A percentile compares a stretch with the other conserved stretches of the same genome.
phyloP scores from a whole-genome alignment of 805 yeast genomes.

The Huiozyma sinensis region DNA sequence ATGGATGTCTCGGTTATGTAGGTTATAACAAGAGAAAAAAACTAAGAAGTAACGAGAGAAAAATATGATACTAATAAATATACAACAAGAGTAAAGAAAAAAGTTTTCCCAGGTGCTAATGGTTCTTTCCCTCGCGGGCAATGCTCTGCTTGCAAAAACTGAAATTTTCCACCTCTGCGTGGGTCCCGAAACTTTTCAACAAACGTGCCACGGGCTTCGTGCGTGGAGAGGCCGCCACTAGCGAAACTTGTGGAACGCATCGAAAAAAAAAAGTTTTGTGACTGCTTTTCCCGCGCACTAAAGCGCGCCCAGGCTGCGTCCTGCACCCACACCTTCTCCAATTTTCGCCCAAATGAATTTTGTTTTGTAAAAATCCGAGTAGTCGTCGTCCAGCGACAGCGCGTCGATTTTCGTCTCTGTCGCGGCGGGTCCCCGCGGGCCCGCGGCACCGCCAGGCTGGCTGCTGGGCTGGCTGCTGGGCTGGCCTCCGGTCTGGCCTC shows the following conservation, averaged over 20 bases:
- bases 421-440: slow-evolving; percentile 26
- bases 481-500: no score
- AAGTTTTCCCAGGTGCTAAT: not conserved
- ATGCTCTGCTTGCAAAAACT: no score
- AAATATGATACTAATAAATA: no score
- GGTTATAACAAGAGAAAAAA: not conserved
- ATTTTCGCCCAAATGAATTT: slow-evolving; percentile 68
- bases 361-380: slow-evolving; percentile 58
- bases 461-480: not conserved
- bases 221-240: slow-evolving; percentile 7
- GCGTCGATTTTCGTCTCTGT: slow-evolving; percentile 37
- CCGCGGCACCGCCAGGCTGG: no score
- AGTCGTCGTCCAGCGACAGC: slow-evolving; percentile 40
- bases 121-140: not conserved
- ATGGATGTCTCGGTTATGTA: slow-evolving; percentile 1
- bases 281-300: not conserved
- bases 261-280: not conserved
- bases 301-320: no score
- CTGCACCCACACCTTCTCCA: not conserved
- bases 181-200: slow-evolving; percentile 12
- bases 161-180: slow-evolving; percentile 7
- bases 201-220: slow-evolving; percentile 21
- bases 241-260: not conserved
- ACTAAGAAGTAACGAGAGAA: not conserved
- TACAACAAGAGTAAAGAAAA: not conserved